Evolutionary conservation across 2,329 filamentous ascomycete genomes (phyloP).

Genomic region (Colletotrichum limetticola): DNA sequence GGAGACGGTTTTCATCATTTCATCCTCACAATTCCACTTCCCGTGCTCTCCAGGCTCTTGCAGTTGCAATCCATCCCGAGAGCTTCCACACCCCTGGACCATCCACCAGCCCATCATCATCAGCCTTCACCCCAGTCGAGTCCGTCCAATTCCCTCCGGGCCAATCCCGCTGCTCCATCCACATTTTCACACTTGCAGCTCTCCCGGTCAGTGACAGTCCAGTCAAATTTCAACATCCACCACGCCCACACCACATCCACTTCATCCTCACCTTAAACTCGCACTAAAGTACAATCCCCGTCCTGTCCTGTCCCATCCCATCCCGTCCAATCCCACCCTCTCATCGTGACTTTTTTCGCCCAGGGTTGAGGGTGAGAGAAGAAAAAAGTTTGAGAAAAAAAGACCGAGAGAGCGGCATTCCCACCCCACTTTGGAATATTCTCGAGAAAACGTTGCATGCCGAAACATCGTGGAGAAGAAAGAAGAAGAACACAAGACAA

Average conservation of each 20-base stretch:
- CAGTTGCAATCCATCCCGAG: background rate
- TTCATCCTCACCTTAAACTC: background rate
- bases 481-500: background rate
- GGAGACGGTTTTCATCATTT: background rate
- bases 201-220: conserved; percentile 3
- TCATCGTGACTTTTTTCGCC: background rate
- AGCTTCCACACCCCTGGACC: background rate
- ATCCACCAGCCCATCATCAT: background rate
- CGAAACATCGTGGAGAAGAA: background rate
- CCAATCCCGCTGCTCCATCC: background rate
- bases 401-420: background rate
- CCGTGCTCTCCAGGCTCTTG: background rate
- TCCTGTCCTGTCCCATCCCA: background rate
- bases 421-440: conserved; percentile 30
- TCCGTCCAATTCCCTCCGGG: background rate
- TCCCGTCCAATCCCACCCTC: conserved; percentile 1
- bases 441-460: conserved; percentile 21
- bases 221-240: background rate
- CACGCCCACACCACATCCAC: background rate
- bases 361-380: background rate
- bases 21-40: background rate
- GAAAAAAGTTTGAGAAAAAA: background rate
- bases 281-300: background rate
- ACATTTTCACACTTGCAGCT: background rate
- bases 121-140: background rate